A percentile compares a stretch with the other conserved stretches of the same genome.
These are phyloP conservation scores for Yarrowia hollandica DNA, from an alignment of 805 yeast genomes.

Conservation along the genomic window DNA sequence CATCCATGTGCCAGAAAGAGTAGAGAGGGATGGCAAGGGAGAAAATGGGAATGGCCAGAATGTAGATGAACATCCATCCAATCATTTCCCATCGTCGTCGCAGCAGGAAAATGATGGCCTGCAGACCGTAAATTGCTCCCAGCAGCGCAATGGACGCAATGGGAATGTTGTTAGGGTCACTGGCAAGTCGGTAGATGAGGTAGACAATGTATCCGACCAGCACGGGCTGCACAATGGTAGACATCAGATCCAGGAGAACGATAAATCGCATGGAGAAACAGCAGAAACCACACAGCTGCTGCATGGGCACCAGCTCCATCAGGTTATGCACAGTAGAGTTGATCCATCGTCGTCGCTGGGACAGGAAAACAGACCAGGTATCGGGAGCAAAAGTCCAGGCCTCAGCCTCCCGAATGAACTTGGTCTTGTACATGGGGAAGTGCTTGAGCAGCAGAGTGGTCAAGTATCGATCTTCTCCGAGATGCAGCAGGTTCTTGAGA, in stretches of 20 bases:
- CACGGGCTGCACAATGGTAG: slow-evolving; percentile 62
- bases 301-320: slow-evolving; percentile 58
- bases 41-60: slow-evolving; percentile 60
- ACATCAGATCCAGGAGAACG: slow-evolving; percentile 56
- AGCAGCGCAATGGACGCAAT: slow-evolving; percentile 56
- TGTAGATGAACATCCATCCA: slow-evolving; percentile 57
- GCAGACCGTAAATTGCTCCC: slow-evolving; percentile 58
- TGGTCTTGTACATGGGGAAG: slow-evolving; percentile 56
- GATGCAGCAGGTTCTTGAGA: slow-evolving; percentile 57
- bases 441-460: slow-evolving; percentile 57
- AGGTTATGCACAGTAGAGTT: slow-evolving; percentile 65
- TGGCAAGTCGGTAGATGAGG: slow-evolving; percentile 52
- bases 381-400: slow-evolving; percentile 64
- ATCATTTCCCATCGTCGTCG: slow-evolving; percentile 50
- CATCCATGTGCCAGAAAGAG: slow-evolving; percentile 66
- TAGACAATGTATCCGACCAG: slow-evolving; percentile 52
- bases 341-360: slow-evolving; percentile 70
- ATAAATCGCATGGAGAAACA: slow-evolving; percentile 65
- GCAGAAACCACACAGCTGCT: slow-evolving; percentile 64
- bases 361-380: slow-evolving; percentile 54
- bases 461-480: slow-evolving; percentile 63
- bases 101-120: slow-evolving; percentile 54
- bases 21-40: slow-evolving; percentile 58
- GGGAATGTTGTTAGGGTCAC: slow-evolving; percentile 53
- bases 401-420: slow-evolving; percentile 57